phyloP scores from a whole-genome alignment of 2,329 filamentous ascomycete species.

The Ustilaginoidea virens region DNA sequence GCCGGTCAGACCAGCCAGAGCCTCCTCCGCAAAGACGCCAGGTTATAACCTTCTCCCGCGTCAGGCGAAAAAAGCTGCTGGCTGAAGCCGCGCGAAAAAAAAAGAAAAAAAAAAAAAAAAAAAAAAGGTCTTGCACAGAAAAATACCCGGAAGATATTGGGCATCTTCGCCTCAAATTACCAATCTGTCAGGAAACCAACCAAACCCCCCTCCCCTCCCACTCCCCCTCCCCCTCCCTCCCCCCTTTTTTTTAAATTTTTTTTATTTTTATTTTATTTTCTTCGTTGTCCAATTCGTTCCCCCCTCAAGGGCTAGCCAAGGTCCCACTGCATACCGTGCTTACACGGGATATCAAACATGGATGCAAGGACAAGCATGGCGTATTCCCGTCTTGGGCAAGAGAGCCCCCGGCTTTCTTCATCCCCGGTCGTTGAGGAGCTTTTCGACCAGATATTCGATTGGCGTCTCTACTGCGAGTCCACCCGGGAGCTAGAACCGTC shows the following conservation, averaged over 20 bases:
- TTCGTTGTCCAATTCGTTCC: slow-evolving; percentile 23
- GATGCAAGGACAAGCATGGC: slow-evolving; percentile 17
- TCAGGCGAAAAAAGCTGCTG: slow-evolving; percentile 22
- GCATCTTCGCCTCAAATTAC: slow-evolving; percentile 24
- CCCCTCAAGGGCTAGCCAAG: slow-evolving; percentile 19
- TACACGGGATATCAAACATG: slow-evolving; percentile 23
- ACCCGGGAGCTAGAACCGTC: slow-evolving; percentile 15
- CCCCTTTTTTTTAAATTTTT: no score
- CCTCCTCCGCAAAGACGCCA: slow-evolving; percentile 19
- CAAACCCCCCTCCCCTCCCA: slow-evolving; percentile 16
- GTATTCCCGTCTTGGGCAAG: slow-evolving; percentile 19
- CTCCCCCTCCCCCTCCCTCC: no score
- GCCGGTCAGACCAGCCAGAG: slow-evolving; percentile 16
- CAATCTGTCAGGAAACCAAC: slow-evolving; percentile 19
- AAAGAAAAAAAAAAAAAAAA: no score
- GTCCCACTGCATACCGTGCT: slow-evolving; percentile 27
- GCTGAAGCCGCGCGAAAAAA: no score
- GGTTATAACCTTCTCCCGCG: slow-evolving; percentile 23
- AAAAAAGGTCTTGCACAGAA: slow-evolving; percentile 23
- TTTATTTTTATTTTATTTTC: no score
- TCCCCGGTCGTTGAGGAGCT: slow-evolving; percentile 17
- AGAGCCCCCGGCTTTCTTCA: slow-evolving; percentile 21
- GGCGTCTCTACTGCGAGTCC: slow-evolving; percentile 18
- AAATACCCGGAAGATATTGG: slow-evolving; percentile 21
- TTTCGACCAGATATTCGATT: slow-evolving; percentile 23